Conservation (phyloP, 225 moss, liverwort and hornwort genomes). For the Pseudoscleropodium purum region DNA sequence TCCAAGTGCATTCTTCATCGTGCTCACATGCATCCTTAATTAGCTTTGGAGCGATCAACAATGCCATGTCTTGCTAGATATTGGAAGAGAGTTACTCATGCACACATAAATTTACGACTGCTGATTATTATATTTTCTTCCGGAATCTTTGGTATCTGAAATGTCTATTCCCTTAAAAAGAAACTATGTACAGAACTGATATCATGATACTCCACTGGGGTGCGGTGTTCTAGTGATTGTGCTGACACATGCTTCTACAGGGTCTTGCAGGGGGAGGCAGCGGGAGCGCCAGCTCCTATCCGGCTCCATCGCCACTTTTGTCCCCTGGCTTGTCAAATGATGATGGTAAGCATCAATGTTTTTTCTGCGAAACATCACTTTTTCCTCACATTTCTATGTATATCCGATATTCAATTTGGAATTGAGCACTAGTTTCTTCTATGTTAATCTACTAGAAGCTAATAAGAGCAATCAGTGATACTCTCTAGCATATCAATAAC, state of each 20-base stretch:
- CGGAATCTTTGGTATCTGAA: neutral
- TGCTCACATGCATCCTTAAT: neutral
- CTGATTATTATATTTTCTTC: neutral
- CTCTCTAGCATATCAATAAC: neutral
- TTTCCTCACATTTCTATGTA: neutral
- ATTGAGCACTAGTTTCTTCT: neutral
- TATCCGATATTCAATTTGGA: neutral
- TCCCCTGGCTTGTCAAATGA: slow-evolving; percentile 36
- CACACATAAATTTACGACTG: neutral
- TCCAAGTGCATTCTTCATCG: neutral
- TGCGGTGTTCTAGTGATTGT: neutral
- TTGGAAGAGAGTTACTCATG: neutral
- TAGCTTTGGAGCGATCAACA: neutral
- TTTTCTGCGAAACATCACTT: neutral
- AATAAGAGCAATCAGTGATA: neutral
- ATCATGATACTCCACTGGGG: neutral
- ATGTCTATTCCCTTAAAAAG: neutral
- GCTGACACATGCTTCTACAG: slow-evolving; percentile 12
- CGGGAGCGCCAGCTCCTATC: slow-evolving; percentile 42
- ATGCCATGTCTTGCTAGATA: neutral
- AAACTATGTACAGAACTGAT: neutral
- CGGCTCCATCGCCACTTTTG: slow-evolving; percentile 38
- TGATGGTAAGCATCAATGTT: slow-evolving; percentile 11
- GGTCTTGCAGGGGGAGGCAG: slow-evolving; percentile 26
- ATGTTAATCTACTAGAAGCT: neutral